phyloP scores from a whole-genome alignment of 805 yeast species.

The Blastobotrys terrestris region DNA sequence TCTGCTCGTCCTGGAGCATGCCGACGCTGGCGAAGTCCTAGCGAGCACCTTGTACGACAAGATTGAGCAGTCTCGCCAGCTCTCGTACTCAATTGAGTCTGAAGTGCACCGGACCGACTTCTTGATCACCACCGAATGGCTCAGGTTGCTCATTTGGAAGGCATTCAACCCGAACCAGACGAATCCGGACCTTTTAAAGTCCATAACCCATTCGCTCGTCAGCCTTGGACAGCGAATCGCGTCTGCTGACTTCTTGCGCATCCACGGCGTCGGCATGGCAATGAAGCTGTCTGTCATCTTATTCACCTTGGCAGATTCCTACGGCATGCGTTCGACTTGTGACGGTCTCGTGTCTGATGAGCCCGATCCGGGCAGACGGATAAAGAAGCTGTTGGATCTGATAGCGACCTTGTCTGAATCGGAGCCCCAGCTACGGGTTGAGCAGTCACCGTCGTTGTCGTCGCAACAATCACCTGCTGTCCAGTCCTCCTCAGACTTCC shows the following conservation, averaged over 20 bases:
- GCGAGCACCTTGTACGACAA: not conserved
- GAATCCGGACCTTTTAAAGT: not conserved
- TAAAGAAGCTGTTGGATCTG: not conserved
- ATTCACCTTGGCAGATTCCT: slow-evolving; percentile 4
- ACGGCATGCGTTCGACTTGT: not conserved
- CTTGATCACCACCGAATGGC: slow-evolving; percentile 13
- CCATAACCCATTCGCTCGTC: slow-evolving; percentile 7
- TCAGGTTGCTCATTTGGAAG: slow-evolving; percentile 8
- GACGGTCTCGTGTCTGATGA: not conserved
- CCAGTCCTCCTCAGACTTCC: too few relatives aligned
- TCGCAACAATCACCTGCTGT: not conserved
- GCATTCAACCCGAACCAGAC: not conserved
- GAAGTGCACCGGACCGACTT: slow-evolving; percentile 15
- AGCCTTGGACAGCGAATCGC: slow-evolving; percentile 6
- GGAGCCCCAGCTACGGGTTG: not conserved
- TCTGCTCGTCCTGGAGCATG: slow-evolving; percentile 1
- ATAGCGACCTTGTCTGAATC: not conserved
- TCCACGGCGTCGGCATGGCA: slow-evolving; percentile 16
- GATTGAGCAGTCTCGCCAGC: not conserved
- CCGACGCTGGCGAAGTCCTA: not conserved
- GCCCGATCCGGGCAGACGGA: not conserved
- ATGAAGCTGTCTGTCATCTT: slow-evolving; percentile 15
- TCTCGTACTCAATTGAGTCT: not conserved
- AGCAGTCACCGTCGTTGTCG: not conserved
- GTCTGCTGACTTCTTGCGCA: slow-evolving; percentile 6